These are phyloP conservation scores for Candida nanaspora DNA, from an alignment of 805 yeast species.

Conservation along the genomic window DNA sequence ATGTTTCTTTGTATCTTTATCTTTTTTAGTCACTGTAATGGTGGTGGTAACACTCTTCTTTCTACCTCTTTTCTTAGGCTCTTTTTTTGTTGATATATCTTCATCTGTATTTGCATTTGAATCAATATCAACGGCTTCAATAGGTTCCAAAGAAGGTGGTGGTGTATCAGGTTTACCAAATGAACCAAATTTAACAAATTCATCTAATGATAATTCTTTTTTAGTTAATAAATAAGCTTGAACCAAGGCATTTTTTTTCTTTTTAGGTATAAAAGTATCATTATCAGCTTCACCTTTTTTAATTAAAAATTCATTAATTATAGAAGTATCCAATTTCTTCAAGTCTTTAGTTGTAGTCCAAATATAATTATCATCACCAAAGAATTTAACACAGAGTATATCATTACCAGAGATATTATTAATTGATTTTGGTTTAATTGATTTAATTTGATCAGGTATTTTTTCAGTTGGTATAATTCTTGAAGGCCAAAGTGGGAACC, in stretches of 20 bases:
- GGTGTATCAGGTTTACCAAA: conserved; percentile 28
- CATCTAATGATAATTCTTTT: conserved; percentile 37
- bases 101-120: conserved; percentile 7
- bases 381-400: conserved; percentile 54
- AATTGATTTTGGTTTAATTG: conserved; percentile 18
- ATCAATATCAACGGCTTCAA: conserved; percentile 7
- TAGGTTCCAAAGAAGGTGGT: not conserved
- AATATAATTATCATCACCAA: conserved; percentile 64
- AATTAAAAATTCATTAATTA: conserved; percentile 27
- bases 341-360: conserved; percentile 56
- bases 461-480: conserved; percentile 58
- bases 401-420: conserved; percentile 10
- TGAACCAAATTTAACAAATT: conserved; percentile 34
- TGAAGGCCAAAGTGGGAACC: conserved; percentile 90
- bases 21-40: conserved; percentile 4
- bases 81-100: not conserved
- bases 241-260: conserved; percentile 24
- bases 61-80: not conserved
- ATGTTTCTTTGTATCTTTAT: not conserved
- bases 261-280: conserved; percentile 24
- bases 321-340: conserved; percentile 33
- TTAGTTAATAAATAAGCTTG: conserved; percentile 23
- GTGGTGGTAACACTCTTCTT: not conserved
- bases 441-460: conserved; percentile 53
- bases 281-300: conserved; percentile 12